Percentiles rank a stretch among this genome's conserved stretches.
Evolutionary conservation across 2,329 filamentous ascomycete species (phyloP).

Genomic region (Sarocladium brachiariae): DNA sequence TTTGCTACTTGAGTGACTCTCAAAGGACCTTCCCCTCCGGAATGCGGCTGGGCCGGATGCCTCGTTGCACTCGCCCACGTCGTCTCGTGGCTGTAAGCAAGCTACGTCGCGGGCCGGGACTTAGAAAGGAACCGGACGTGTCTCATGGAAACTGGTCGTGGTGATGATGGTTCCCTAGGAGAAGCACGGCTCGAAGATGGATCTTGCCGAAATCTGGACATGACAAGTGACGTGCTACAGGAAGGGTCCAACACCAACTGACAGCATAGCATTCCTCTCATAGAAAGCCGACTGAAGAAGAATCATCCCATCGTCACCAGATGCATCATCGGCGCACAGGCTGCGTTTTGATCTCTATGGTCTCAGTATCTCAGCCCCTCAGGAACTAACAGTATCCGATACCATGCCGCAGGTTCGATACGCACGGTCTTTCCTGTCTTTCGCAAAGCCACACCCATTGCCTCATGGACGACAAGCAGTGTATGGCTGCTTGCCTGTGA

Average conservation of each 20-base stretch:
- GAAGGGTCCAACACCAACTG: not conserved
- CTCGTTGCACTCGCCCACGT: not conserved
- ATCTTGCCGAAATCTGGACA: not conserved
- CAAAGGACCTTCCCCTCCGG: not conserved
- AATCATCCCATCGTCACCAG: not conserved
- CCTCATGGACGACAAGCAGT: no score
- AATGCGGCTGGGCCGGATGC: constrained; percentile 2
- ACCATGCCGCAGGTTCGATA: not conserved
- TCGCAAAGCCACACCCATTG: not conserved
- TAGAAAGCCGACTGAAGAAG: not conserved
- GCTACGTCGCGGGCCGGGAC: not conserved
- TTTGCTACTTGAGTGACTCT: no score
- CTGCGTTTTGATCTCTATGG: no score
- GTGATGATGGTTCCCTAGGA: no score
- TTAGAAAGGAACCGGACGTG: not conserved
- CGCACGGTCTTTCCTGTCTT: not conserved
- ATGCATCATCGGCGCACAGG: no score
- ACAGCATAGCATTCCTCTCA: not conserved
- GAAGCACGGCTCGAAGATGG: not conserved
- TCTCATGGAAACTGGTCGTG: not conserved
- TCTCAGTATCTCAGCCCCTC: not conserved
- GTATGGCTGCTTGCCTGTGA: no score
- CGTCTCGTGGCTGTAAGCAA: constrained; percentile 2
- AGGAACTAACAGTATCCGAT: not conserved
- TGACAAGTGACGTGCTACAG: not conserved